Evolutionary conservation across 1,139 yeast genomes (phyloP), one percentile per base, ranked within the genome.

Genomic region (Scheffersomyces illinoinensis): DNA sequence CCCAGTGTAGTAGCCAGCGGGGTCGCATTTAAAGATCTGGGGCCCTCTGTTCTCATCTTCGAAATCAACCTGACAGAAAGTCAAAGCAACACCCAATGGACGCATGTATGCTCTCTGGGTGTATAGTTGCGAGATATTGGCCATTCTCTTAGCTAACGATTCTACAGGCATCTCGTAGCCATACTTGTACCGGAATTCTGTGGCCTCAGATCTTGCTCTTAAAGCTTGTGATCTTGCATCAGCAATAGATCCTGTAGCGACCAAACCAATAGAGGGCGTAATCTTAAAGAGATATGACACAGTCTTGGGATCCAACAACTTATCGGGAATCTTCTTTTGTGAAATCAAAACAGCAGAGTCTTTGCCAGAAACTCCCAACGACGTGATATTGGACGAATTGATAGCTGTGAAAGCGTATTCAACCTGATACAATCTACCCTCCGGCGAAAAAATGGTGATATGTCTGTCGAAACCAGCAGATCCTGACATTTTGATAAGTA

Each of bases 71-170:
- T 96, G 88, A 61, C 93, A 85, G 70, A 95, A 90, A 23, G 98
- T 93, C 70, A 93, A 83, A 39, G 97, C 92, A 58, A 93, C 97
- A 50, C 98, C 98, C 65, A 93, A 82, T 33, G 99, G 99, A 75
- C 99, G 87, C 98, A 95, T 95, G 75, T 95, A 95, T n/a, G 99
- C 99, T 72, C 98, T 85, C 77, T 95, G 99, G 53, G 99, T 95
- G 75, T 93, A 95, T 64, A 95, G 86, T 79, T 95, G 99, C 54
- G 97, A 90, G 69, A 93, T 78, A 72, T 95, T 95, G 60, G 98
- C 99, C 90, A 95, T 89, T 72, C 98, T 85, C 79, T 93, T 95
- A 55, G 98, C 93, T 68, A 95, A 82, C 55, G 91, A 93, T 71
- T 93, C 97, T 64, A 92, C 93, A 2, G 99, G 98, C 92, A 95